These are phyloP conservation scores for Sclerotinia minor DNA, from an alignment of 2,329 filamentous ascomycete species.

Conservation along the genomic window DNA sequence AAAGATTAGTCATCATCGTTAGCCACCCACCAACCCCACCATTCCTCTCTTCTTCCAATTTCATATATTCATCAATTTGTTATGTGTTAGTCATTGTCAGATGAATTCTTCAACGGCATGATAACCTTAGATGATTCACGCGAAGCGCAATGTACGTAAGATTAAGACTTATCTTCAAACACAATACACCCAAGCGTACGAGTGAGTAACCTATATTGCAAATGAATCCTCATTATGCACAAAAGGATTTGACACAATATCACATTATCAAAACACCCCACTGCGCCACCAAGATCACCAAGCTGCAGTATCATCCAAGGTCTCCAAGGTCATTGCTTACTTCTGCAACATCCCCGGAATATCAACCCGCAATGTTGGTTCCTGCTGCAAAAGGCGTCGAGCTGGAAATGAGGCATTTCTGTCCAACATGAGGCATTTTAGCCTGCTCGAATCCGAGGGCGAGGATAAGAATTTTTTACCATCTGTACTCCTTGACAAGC, in stretches of 20 bases:
- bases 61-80: background rate
- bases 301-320: background rate
- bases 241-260: background rate
- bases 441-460: slow-evolving; percentile 38
- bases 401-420: slow-evolving; percentile 23
- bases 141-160: background rate
- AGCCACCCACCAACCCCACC: too few relatives aligned
- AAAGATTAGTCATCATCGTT: background rate
- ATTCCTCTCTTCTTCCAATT: background rate
- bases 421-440: slow-evolving; percentile 31
- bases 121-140: background rate
- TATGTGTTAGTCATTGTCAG: background rate
- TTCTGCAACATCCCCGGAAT: background rate
- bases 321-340: background rate
- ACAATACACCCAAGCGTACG: background rate
- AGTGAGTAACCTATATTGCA: background rate
- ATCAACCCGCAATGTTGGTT: background rate
- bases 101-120: background rate
- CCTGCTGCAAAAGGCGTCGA: slow-evolving; percentile 12
- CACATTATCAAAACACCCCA: background rate
- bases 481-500: background rate
- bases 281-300: slow-evolving; percentile 2
- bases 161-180: background rate
- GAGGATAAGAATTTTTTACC: slow-evolving; percentile 1
- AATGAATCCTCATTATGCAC: slow-evolving; percentile 6